Evolutionary conservation across 371 early-diverging fungal genomes (phyloP).

Genomic region (Apophysomyces trapeziformis): DNA sequence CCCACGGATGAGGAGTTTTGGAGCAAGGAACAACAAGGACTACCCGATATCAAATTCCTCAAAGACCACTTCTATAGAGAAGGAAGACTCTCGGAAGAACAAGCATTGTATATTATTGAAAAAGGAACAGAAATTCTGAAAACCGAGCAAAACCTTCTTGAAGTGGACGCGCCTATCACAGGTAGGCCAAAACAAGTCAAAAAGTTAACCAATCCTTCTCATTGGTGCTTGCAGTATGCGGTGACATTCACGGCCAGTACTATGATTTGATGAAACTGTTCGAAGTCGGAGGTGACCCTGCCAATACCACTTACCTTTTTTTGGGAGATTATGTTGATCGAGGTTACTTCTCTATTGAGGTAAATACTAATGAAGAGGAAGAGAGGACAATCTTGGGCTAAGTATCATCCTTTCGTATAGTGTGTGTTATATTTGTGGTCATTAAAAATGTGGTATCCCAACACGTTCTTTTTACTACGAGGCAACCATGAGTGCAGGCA

Average conservation of each 20-base stretch:
- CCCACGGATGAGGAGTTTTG: slow-evolving; percentile 60
- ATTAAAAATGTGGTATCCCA: slow-evolving; percentile 93
- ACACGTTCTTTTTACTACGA: slow-evolving; percentile 89
- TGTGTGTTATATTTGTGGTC: slow-evolving; percentile 91
- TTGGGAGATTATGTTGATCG: slow-evolving; percentile 99
- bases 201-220: not conserved
- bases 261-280: slow-evolving; percentile 98
- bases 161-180: slow-evolving; percentile 91
- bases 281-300: slow-evolving; percentile 96
- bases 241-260: slow-evolving; percentile 99
- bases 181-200: slow-evolving; percentile 40
- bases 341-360: slow-evolving; percentile 93
- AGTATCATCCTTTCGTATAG: slow-evolving; percentile 35
- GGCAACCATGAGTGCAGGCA: slow-evolving; percentile 99
- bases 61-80: slow-evolving; percentile 90
- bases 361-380: slow-evolving; percentile 25
- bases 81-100: slow-evolving; percentile 90
- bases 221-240: slow-evolving; percentile 72
- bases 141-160: slow-evolving; percentile 84
- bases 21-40: slow-evolving; percentile 68
- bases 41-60: slow-evolving; percentile 82
- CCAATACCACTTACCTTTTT: slow-evolving; percentile 86
- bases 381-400: slow-evolving; percentile 3
- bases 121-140: slow-evolving; percentile 75
- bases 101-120: slow-evolving; percentile 85